Evolutionary conservation across 2,329 filamentous ascomycete species (phyloP), one percentile per base, ranked within the genome.

Genomic region (Fusarium globosum): DNA sequence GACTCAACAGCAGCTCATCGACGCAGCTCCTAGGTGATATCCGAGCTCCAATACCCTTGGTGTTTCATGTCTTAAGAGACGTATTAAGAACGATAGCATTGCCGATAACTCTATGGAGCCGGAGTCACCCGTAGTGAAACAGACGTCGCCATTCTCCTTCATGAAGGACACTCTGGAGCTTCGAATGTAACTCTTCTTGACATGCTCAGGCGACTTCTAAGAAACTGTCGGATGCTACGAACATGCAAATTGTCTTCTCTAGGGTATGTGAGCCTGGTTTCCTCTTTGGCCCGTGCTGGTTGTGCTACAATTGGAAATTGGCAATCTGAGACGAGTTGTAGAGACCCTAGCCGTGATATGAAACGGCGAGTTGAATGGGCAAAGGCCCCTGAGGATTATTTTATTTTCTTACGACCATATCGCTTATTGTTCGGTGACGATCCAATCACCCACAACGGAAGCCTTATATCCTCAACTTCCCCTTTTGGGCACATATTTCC

Each of bases 281-380:
- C 30, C 16, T 52, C 8, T 38, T 49, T 64, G 61, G 51, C 23
- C 66, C 35, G 65, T 75, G 56, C 60, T 38, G 58, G 26, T 64
- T 62, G 69, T 69, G 61, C 42, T 55, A 55, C 38, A 48, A 52
- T 55, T 75, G 71, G 71, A 78, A 76, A 77, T 77, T 77, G 65
- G 68, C 68, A 78, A 77, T 76, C 76, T 77, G 76, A 77, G 76
- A 77, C 76, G 64, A 61, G 58, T 70, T 48, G 61, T 55, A 66
- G 55, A 61, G 39, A 60, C 65, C 70, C 74, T 63, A 43, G 68
- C 65, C 51, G 64, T 42, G 63, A 70, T 65, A 61, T 77, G 76
- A 77, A 78, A 77, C 76, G 42, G 57, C 60, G 46, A 60, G 36
- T 69, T 61, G 46, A 72, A 69, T 70, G 46, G 66, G 28, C 45